A percentile compares a stretch with the other conserved stretches of the same genome.
These are phyloP conservation scores for Solanum arcanum DNA, from an alignment of 257 asterid genomes.

Conservation along the genomic window DNA sequence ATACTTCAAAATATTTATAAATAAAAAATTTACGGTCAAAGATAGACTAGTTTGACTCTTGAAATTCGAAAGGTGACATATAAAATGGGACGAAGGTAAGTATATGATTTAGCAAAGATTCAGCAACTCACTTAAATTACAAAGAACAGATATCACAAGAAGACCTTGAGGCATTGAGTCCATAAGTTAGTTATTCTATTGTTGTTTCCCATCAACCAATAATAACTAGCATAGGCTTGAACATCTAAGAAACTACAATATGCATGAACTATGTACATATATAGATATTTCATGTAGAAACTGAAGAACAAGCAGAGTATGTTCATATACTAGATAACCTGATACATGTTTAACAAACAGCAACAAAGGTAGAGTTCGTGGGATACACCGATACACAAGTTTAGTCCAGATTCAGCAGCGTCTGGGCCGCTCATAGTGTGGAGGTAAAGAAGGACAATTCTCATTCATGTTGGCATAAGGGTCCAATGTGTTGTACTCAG, in stretches of 20 bases:
- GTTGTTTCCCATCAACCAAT: not conserved
- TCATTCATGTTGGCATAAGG: constrained; percentile 87
- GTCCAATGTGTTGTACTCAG: constrained; percentile 67
- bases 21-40: too few relatives aligned
- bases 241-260: not conserved
- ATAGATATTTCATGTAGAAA: not conserved
- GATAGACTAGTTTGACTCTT: too few relatives aligned
- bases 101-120: not conserved
- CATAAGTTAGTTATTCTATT: not conserved
- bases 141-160: not conserved
- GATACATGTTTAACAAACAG: not conserved
- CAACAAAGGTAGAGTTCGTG: not conserved
- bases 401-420: constrained; percentile 31
- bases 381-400: not conserved
- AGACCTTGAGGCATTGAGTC: not conserved
- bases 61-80: too few relatives aligned
- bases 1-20: too few relatives aligned
- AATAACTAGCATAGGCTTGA: not conserved
- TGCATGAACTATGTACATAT: not conserved
- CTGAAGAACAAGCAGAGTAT: not conserved
- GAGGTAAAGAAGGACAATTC: constrained; percentile 87
- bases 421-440: constrained; percentile 67
- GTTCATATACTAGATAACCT: not conserved
- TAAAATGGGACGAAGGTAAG: too few relatives aligned
- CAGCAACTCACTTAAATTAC: not conserved